Evolutionary conservation across 2,329 filamentous ascomycete genomes (phyloP), one percentile per base, ranked within the genome.

Genomic region (Berkeleyomyces basicola): DNA sequence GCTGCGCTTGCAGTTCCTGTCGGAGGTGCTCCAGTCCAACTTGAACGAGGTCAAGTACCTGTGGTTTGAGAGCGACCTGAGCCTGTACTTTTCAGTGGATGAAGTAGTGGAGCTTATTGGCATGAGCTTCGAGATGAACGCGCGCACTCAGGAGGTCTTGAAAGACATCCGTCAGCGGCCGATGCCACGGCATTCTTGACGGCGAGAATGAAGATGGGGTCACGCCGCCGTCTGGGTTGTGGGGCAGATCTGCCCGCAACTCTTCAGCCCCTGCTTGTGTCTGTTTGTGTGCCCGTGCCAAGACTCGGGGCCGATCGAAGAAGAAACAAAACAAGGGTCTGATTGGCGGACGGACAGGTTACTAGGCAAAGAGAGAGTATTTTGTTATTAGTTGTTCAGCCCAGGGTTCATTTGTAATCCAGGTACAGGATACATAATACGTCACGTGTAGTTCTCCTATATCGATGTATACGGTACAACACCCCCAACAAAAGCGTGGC

Each of bases 61-160:
- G 44, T 86, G 83, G 83, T 77, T 80, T 68, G 82, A 86, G 66
- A 83, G 82, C 70, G 82, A 85, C 70, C 73, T 86, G 49, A 84
- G 82, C 66, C 70, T 85, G 44, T 83, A 85, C 70, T 86, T 85
- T 67, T 76, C 79, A 0, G 76, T 74, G 6, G 77, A 78, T 3
- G 83, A 86, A 72, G 81, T 85, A 11, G 71, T 85, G 42, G 82
- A 86, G 65, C 70, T 86, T 67, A 80, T 86, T 55, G 75, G 78
- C 59, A 75, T 82, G 23, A 85, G 82, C 70, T 86, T 86, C 67
- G 83, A 84, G 71, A 79, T 82, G 67, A 86, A 85, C 70, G 69
- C 76, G 7, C 74, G 81, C 66, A 81, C 81, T 31, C 78, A 78
- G 68, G 79, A 82, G 67, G 77, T 81, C 14, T 77, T 84, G 53